Percentiles rank a stretch among this genome's conserved stretches.
phyloP scores from a whole-genome alignment of 1,284 basidiomycete species.

The Cystobasidium slooffiae region DNA sequence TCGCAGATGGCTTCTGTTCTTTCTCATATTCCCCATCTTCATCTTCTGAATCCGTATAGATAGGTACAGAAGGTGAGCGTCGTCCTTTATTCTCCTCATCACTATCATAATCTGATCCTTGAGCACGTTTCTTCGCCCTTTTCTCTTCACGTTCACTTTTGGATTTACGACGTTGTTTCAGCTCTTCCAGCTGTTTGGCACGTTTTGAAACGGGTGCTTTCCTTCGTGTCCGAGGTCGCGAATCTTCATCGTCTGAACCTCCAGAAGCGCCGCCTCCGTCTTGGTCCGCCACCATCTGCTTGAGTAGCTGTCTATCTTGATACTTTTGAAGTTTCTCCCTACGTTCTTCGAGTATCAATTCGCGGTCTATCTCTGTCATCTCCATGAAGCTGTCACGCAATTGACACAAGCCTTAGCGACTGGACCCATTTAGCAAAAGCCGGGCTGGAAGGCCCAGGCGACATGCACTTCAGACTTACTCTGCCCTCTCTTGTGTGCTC shows the following conservation, averaged over 20 bases:
- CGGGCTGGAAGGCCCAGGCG: too few species aligned
- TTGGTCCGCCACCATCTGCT: conserved; percentile 38
- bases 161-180: conserved; percentile 40
- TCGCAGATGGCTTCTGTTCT: conserved; percentile 18
- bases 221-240: neutral
- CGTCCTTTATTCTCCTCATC: conserved; percentile 16
- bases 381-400: conserved; percentile 16
- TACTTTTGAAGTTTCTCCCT: conserved; percentile 31
- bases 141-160: conserved; percentile 40
- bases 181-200: conserved; percentile 40
- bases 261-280: neutral
- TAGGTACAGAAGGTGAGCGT: conserved; percentile 3
- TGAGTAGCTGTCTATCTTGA: conserved; percentile 28
- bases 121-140: conserved; percentile 8
- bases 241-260: conserved; percentile 5
- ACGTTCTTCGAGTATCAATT: conserved; percentile 38
- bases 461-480: conserved; percentile 13
- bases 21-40: conserved; percentile 26
- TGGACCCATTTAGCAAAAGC: too few species aligned
- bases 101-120: conserved; percentile 17
- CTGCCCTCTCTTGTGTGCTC: conserved; percentile 25
- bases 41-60: conserved; percentile 37
- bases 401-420: too few species aligned
- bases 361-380: conserved; percentile 43
- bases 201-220: conserved; percentile 7